Evolutionary conservation across 352 stramenopile species (phyloP).

Genomic region (Phytophthora multivora): DNA sequence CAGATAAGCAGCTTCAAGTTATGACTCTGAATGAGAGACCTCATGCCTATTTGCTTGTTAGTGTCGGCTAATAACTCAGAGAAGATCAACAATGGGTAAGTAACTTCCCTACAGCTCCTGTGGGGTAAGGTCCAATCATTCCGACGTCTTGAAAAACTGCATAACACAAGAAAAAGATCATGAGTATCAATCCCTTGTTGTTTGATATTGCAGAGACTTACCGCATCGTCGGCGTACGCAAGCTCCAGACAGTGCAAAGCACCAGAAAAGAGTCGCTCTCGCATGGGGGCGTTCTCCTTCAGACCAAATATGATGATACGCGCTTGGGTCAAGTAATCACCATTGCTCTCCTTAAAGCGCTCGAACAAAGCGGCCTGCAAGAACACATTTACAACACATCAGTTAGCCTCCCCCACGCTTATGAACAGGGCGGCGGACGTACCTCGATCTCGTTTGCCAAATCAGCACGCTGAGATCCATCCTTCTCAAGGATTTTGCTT

Average conservation of each 20-base stretch:
- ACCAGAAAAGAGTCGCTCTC: conserved; percentile 68
- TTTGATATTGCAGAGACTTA: conserved; percentile 26
- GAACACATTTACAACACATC: conserved; percentile 1
- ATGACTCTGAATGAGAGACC: conserved; percentile 3
- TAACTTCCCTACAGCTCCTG: conserved; percentile 21
- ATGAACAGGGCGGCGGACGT: not conserved
- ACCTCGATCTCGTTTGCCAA: conserved; percentile 81
- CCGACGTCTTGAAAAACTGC: conserved; percentile 53
- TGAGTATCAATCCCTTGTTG: not conserved
- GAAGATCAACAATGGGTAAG: conserved; percentile 25
- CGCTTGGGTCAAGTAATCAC: conserved; percentile 76
- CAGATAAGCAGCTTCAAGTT: conserved; percentile 14
- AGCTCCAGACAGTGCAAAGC: conserved; percentile 73
- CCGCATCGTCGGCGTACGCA: conserved; percentile 72
- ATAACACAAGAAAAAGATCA: not conserved
- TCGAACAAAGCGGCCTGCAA: conserved; percentile 71
- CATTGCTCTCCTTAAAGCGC: conserved; percentile 79
- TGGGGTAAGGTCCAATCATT: conserved; percentile 17
- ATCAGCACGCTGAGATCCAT: conserved; percentile 40
- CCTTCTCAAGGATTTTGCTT: conserved; percentile 54
- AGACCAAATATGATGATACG: conserved; percentile 83
- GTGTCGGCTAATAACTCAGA: conserved; percentile 17
- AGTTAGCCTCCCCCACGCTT: conserved; percentile 1
- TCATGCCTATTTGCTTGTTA: conserved; percentile 25
- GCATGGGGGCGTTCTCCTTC: conserved; percentile 66